phyloP scores from a whole-genome alignment of 176 grass and related monocot species.

The Aegilops longissima region DNA sequence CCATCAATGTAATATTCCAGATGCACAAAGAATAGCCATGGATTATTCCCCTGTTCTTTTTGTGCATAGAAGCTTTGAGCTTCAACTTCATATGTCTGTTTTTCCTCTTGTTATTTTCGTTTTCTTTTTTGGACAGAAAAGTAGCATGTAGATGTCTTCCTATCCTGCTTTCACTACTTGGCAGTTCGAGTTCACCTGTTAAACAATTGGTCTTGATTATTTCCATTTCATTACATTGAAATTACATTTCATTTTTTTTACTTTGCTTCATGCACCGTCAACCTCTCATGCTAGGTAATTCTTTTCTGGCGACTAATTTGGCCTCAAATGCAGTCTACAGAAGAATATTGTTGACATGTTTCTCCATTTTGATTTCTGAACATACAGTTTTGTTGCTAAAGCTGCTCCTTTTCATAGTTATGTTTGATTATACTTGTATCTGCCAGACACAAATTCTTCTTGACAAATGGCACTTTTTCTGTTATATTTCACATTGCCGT shows the following conservation, averaged over 20 bases:
- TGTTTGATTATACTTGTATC: too few relatives aligned
- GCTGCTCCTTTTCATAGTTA: too few relatives aligned
- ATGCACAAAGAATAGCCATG: conserved; percentile 35
- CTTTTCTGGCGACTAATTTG: too few relatives aligned
- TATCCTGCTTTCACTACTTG: background rate
- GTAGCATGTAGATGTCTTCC: conserved; percentile 1
- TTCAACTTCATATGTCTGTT: background rate
- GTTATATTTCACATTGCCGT: too few relatives aligned
- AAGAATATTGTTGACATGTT: too few relatives aligned
- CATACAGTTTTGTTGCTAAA: too few relatives aligned
- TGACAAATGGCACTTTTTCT: too few relatives aligned
- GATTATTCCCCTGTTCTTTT: conserved; percentile 32
- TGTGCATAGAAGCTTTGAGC: conserved; percentile 38
- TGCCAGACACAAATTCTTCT: too few relatives aligned
- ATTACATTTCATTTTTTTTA: background rate
- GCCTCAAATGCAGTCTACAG: too few relatives aligned
- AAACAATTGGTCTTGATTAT: background rate
- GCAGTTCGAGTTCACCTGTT: background rate
- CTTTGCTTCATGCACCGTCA: background rate
- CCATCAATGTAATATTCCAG: background rate
- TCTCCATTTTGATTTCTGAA: too few relatives aligned
- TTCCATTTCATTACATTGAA: background rate
- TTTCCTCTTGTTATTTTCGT: background rate
- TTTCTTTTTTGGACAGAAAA: conserved; percentile 7
- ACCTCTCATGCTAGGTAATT: background rate